Evolutionary conservation across 352 stramenopile genomes (phyloP).

Genomic region (Phytophthora kernoviae): DNA sequence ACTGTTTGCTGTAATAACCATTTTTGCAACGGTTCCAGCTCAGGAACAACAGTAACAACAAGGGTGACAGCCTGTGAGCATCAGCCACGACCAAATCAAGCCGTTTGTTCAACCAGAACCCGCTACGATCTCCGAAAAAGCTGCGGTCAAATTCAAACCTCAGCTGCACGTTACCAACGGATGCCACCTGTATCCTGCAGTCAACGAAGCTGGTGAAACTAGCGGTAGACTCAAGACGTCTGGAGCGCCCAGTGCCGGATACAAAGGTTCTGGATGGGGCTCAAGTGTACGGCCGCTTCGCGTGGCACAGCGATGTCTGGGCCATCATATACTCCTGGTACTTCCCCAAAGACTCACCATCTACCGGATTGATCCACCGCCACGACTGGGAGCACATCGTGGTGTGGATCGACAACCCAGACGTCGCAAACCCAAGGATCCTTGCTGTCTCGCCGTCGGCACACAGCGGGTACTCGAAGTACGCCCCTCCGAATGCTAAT

Average conservation of each 20-base stretch:
- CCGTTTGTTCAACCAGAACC: constrained; percentile 7
- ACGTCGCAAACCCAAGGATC: constrained; percentile 4
- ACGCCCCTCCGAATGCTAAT: background rate
- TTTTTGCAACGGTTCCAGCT: constrained; percentile 4
- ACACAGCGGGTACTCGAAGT: background rate
- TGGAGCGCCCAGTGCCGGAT: constrained; percentile 23
- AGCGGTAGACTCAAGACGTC: constrained; percentile 26
- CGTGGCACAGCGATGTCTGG: constrained; percentile 24
- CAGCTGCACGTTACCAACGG: constrained; percentile 12
- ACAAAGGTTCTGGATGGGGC: constrained; percentile 23
- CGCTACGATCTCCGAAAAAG: background rate
- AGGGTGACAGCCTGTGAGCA: constrained; percentile 5
- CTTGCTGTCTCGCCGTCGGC: constrained; percentile 3
- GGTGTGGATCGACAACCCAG: constrained; percentile 30
- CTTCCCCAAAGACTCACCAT: constrained; percentile 46
- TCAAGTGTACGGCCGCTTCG: constrained; percentile 28
- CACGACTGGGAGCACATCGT: constrained; percentile 43
- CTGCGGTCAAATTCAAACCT: constrained; percentile 13
- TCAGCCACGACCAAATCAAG: constrained; percentile 16
- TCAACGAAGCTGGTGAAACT: constrained; percentile 31
- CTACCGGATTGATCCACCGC: constrained; percentile 22
- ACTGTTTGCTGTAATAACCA: background rate
- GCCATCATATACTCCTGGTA: constrained; percentile 48
- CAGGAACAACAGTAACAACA: constrained; percentile 16
- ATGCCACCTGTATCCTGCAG: constrained; percentile 27